Conservation (phyloP, 257 asterid genomes). For the Sherardia arvensis region DNA sequence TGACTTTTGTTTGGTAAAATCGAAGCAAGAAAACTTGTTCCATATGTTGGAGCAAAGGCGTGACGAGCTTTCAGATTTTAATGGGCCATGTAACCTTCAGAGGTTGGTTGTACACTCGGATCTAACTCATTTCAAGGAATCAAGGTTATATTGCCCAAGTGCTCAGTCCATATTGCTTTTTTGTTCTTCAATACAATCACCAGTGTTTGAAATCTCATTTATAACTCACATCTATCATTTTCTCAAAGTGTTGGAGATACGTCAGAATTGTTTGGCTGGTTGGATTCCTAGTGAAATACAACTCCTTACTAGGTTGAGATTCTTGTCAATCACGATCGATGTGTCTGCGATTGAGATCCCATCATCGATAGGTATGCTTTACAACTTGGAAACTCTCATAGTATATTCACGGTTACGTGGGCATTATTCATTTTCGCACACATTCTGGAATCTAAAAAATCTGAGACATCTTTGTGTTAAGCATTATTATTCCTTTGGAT, state of each 20-base stretch:
- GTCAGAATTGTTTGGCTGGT: background rate
- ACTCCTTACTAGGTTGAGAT: constrained; percentile 3
- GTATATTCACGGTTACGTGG: background rate
- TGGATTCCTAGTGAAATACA: background rate
- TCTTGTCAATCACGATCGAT: background rate
- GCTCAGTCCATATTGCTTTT: background rate
- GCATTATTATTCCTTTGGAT: background rate
- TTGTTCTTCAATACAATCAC: background rate
- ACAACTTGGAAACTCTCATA: background rate
- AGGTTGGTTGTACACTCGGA: background rate
- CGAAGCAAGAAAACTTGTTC: background rate
- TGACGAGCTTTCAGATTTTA: background rate
- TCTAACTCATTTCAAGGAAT: background rate
- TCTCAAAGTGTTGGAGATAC: background rate
- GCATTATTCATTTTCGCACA: background rate
- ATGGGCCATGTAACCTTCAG: background rate
- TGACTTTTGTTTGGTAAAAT: background rate
- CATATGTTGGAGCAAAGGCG: background rate
- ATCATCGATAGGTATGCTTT: background rate
- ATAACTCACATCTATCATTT: background rate
- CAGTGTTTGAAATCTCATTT: background rate
- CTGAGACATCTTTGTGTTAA: background rate
- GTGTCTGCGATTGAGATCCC: background rate
- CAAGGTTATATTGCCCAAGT: background rate
- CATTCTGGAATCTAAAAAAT: background rate